Evolutionary conservation across 2,329 filamentous ascomycete species (phyloP).

Genomic region (Endoconidiophora laricicola): DNA sequence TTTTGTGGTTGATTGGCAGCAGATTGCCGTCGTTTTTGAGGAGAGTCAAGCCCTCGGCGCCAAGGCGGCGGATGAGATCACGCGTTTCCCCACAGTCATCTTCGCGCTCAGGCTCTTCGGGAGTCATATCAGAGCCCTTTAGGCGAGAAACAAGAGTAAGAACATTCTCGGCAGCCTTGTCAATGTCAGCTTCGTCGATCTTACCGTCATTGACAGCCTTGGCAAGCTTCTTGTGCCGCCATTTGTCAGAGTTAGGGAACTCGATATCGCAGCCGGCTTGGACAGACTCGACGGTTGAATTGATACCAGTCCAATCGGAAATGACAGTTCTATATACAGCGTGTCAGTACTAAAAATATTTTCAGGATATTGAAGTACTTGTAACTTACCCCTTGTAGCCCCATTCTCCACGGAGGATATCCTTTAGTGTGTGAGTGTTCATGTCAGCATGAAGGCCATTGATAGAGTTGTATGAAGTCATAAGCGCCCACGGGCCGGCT

Average conservation of each 20-base stretch:
- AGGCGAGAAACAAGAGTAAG: slow-evolving; percentile 43
- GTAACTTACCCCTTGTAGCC: slow-evolving; percentile 37
- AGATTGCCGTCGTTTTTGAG: slow-evolving; percentile 44
- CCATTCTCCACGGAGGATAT: slow-evolving; percentile 45
- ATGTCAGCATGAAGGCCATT: slow-evolving; percentile 46
- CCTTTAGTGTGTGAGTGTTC: slow-evolving; percentile 36
- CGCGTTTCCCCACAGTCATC: slow-evolving; percentile 41
- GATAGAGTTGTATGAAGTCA: slow-evolving; percentile 52
- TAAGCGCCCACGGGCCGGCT: slow-evolving; percentile 51
- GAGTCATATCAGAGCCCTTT: slow-evolving; percentile 40
- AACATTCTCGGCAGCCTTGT: slow-evolving; percentile 42
- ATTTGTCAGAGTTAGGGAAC: slow-evolving; percentile 38
- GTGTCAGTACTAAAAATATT: not conserved
- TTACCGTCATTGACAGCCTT: slow-evolving; percentile 32
- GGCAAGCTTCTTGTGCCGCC: slow-evolving; percentile 40
- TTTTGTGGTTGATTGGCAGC: slow-evolving; percentile 39
- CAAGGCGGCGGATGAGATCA: slow-evolving; percentile 41
- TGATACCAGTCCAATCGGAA: slow-evolving; percentile 42
- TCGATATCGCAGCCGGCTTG: slow-evolving; percentile 41
- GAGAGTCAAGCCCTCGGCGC: slow-evolving; percentile 44
- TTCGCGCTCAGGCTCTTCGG: slow-evolving; percentile 39
- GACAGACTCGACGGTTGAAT: slow-evolving; percentile 38
- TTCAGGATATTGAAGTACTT: not conserved
- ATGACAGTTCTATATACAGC: slow-evolving; percentile 30
- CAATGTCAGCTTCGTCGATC: slow-evolving; percentile 32